A percentile compares a stretch with the other conserved stretches of the same genome.
These are phyloP conservation scores for Boeremia lycopersici DNA, from an alignment of 2,329 filamentous ascomycete genomes.

Conservation along the genomic window DNA sequence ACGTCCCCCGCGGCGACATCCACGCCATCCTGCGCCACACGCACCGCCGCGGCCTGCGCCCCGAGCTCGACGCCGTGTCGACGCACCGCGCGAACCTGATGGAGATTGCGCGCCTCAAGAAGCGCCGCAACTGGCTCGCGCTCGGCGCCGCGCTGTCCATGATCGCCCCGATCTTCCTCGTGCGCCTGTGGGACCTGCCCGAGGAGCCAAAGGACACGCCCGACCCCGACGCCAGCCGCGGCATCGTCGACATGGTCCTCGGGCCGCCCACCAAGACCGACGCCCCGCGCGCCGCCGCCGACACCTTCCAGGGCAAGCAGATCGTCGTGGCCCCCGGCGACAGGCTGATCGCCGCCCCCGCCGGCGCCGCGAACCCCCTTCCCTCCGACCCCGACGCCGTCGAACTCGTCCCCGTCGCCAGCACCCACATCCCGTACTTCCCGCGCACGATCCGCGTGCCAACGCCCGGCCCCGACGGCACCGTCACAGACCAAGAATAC, in stretches of 20 bases:
- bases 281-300: slow-evolving; percentile 37
- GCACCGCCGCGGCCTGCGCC: slow-evolving; percentile 14
- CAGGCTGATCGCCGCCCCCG: slow-evolving; percentile 57
- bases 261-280: slow-evolving; percentile 38
- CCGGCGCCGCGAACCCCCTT: slow-evolving; percentile 35
- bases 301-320: slow-evolving; percentile 59
- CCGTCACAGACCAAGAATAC: slow-evolving; percentile 65
- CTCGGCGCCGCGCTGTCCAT: slow-evolving; percentile 45
- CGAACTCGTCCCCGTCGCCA: slow-evolving; percentile 81
- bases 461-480: slow-evolving; percentile 31
- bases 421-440: slow-evolving; percentile 78
- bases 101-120: slow-evolving; percentile 34
- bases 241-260: slow-evolving; percentile 32
- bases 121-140: slow-evolving; percentile 41
- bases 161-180: slow-evolving; percentile 45
- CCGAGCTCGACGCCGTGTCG: slow-evolving; percentile 39
- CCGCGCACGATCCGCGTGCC: slow-evolving; percentile 73
- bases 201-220: slow-evolving; percentile 26
- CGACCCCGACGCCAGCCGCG: slow-evolving; percentile 19
- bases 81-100: slow-evolving; percentile 43
- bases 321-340: slow-evolving; percentile 68
- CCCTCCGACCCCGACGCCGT: slow-evolving; percentile 59
- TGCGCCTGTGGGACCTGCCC: slow-evolving; percentile 42
- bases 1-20: slow-evolving; percentile 21
- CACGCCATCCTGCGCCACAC: slow-evolving; percentile 19